phyloP scores from a whole-genome alignment of 257 asterid genomes.

The Asclepias syriaca region DNA sequence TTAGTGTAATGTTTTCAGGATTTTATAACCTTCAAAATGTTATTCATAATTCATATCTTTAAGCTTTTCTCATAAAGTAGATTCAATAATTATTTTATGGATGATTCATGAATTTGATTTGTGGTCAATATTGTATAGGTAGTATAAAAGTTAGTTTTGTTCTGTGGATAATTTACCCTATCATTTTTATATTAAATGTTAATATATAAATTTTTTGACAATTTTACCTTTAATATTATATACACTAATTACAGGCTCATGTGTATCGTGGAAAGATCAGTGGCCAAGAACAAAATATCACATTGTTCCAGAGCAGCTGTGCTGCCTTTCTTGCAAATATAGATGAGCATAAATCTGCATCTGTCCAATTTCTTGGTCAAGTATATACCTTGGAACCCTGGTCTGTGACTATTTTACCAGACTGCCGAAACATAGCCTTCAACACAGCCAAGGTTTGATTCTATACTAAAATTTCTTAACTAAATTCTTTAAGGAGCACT shows the following conservation, averaged over 20 bases:
- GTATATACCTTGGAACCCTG: constrained; percentile 74
- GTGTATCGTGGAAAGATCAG: constrained; percentile 39
- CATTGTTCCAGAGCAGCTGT: constrained; percentile 39
- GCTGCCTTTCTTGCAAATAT: constrained; percentile 93
- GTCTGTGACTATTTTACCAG: constrained; percentile 92
- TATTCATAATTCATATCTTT: no score
- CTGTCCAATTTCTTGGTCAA: constrained; percentile 55
- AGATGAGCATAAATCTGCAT: constrained; percentile 59
- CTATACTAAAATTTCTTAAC: constrained; percentile 6
- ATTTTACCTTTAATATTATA: no score
- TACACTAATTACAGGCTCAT: constrained; percentile 52
- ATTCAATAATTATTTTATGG: no score
- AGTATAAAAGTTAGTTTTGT: no score
- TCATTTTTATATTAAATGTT: no score
- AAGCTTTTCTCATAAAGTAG: no score
- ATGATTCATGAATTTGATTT: no score
- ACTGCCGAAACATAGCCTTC: constrained; percentile 66
- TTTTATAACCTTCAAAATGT: no score
- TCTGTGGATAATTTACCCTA: no score
- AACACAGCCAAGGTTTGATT: constrained; percentile 75
- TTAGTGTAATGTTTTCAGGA: no score
- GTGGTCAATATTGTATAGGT: no score
- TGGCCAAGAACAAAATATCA: constrained; percentile 16
- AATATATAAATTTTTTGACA: no score
- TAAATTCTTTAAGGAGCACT: not conserved